These are phyloP conservation scores for Cruciata laevipes DNA, from an alignment of 257 asterid species.

Conservation along the genomic window DNA sequence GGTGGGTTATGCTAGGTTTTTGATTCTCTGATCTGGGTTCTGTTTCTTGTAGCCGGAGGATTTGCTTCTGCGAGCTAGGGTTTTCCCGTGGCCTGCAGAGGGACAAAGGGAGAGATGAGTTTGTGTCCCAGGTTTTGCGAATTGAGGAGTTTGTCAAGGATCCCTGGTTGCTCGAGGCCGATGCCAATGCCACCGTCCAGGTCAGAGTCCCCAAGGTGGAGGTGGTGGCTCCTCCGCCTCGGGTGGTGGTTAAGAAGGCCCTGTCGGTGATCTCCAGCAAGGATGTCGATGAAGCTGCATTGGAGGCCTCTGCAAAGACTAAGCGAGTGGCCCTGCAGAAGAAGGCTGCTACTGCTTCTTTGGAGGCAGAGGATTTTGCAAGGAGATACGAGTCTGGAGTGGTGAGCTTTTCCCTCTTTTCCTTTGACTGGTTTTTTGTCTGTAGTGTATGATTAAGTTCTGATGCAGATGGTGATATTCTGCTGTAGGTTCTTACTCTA, in stretches of 20 bases:
- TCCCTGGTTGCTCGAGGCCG: constrained; percentile 73
- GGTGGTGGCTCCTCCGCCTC: constrained; percentile 37
- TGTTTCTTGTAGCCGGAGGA: constrained; percentile 58
- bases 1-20: constrained; percentile 28
- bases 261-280: constrained; percentile 1
- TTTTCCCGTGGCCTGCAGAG: constrained; percentile 54
- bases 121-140: constrained; percentile 54
- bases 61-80: constrained; percentile 82
- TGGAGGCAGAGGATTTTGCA: constrained; percentile 79
- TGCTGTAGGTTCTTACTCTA: not conserved
- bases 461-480: not conserved
- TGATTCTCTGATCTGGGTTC: constrained; percentile 19
- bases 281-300: constrained; percentile 42
- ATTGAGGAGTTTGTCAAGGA: constrained; percentile 76
- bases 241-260: constrained; percentile 10
- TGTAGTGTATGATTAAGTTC: not conserved
- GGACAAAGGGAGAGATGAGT: constrained; percentile 53
- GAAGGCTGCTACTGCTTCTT: constrained; percentile 75
- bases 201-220: constrained; percentile 80
- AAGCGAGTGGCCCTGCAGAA: constrained; percentile 88
- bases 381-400: constrained; percentile 82
- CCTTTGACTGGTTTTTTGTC: not conserved
- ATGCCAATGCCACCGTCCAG: constrained; percentile 67
- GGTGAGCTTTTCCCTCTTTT: constrained; percentile 34
- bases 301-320: constrained; percentile 58